Conservation (phyloP, 2,329 filamentous ascomycete genomes). For the Aspergillus niger region DNA sequence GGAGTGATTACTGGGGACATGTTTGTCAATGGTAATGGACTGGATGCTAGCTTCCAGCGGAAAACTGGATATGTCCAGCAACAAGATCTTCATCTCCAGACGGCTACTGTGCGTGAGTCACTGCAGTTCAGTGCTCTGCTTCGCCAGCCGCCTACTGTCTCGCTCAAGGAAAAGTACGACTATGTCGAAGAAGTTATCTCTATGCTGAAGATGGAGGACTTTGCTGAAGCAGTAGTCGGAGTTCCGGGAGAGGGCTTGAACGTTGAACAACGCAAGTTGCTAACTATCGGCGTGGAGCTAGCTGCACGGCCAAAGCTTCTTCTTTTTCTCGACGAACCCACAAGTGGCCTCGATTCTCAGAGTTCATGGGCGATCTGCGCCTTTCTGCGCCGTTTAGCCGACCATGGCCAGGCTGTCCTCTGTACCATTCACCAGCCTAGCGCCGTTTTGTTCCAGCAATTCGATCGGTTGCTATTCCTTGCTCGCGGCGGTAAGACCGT, state of each 20-base stretch:
- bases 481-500: constrained; percentile 66
- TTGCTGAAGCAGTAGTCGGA: constrained; percentile 85
- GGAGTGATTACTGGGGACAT: constrained; percentile 86
- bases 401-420: constrained; percentile 82
- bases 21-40: constrained; percentile 69
- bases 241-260: constrained; percentile 74
- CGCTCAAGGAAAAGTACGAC: constrained; percentile 72
- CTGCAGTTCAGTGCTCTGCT: constrained; percentile 82
- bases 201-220: constrained; percentile 83
- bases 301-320: constrained; percentile 84
- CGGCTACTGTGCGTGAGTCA: constrained; percentile 82
- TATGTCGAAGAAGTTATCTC: constrained; percentile 89
- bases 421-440: constrained; percentile 95
- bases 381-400: constrained; percentile 81
- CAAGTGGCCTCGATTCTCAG: constrained; percentile 82
- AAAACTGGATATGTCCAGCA: constrained; percentile 67
- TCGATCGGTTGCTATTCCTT: constrained; percentile 64
- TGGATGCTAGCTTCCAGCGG: constrained; percentile 56
- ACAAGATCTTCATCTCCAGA: constrained; percentile 83
- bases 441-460: constrained; percentile 86
- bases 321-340: constrained; percentile 89
- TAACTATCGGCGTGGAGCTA: constrained; percentile 91
- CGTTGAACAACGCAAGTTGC: constrained; percentile 66
- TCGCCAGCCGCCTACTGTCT: constrained; percentile 72
- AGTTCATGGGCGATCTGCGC: constrained; percentile 87